These are phyloP conservation scores for Colletotrichum sp. DNA, from an alignment of 2,329 filamentous ascomycete genomes.

Conservation along the genomic window DNA sequence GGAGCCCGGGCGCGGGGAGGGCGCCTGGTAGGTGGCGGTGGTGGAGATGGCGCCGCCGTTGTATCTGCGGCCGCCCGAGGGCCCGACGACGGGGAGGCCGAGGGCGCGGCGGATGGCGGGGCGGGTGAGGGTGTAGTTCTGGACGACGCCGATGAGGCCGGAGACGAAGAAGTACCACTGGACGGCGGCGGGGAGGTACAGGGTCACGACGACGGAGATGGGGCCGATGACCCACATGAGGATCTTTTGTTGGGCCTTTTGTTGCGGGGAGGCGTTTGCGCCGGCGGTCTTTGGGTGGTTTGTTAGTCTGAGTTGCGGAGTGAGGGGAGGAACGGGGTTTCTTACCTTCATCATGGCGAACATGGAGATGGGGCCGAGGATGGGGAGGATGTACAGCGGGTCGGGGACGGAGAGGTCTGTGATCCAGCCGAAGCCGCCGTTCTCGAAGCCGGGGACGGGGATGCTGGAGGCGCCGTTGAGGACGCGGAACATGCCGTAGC, in stretches of 20 bases:
- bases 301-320: conserved; percentile 1
- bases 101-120: conserved; percentile 42
- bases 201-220: conserved; percentile 48
- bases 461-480: conserved; percentile 75
- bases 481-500: conserved; percentile 81
- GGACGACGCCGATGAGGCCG: conserved; percentile 33
- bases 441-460: conserved; percentile 80
- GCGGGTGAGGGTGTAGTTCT: conserved; percentile 43
- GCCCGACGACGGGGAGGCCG: conserved; percentile 38
- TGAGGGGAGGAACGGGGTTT: conserved; percentile 17
- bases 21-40: conserved; percentile 34
- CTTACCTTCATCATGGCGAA: conserved; percentile 59
- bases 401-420: conserved; percentile 77
- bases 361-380: conserved; percentile 61
- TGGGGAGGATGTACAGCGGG: conserved; percentile 78
- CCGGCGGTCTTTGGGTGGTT: neutral
- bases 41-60: conserved; percentile 16
- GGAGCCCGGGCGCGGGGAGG: neutral
- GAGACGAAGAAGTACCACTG: conserved; percentile 54
- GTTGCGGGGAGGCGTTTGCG: conserved; percentile 34
- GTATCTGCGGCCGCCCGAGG: neutral
- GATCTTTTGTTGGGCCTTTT: conserved; percentile 40
- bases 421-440: conserved; percentile 79
- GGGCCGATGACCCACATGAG: conserved; percentile 49
- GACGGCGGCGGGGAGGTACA: conserved; percentile 52